These are phyloP conservation scores for Butyriboletus loyo DNA, from an alignment of 768 basidiomycete species.

Conservation along the genomic window DNA sequence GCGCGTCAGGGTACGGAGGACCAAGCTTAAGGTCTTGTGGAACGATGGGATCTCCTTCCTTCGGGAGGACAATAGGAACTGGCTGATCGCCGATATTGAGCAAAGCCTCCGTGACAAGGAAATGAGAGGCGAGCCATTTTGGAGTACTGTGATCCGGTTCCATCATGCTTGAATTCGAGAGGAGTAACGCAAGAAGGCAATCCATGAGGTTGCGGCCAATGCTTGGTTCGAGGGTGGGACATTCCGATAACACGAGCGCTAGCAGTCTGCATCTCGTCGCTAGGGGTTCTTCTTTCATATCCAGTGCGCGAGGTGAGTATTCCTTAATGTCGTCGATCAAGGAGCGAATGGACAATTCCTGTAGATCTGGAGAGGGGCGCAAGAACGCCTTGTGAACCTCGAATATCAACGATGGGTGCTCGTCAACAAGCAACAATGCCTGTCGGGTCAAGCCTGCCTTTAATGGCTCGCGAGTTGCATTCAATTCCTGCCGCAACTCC, in stretches of 20 bases:
- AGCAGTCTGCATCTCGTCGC: conserved; percentile 83
- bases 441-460: conserved; percentile 62
- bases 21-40: conserved; percentile 54
- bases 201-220: conserved; percentile 65
- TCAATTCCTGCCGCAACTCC: conserved; percentile 64
- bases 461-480: conserved; percentile 62
- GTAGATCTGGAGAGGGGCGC: conserved; percentile 54
- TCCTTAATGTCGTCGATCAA: conserved; percentile 76
- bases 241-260: conserved; percentile 78
- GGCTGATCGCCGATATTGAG: conserved; percentile 76
- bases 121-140: conserved; percentile 83
- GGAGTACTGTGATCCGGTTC: conserved; percentile 60
- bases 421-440: conserved; percentile 78
- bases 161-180: conserved; percentile 50
- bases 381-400: conserved; percentile 84
- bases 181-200: conserved; percentile 60
- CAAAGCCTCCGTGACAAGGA: conserved; percentile 83
- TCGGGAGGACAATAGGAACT: conserved; percentile 58
- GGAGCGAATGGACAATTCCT: conserved; percentile 62
- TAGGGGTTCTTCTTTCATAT: conserved; percentile 71
- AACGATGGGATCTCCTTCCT: conserved; percentile 63
- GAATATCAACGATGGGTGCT: conserved; percentile 84
- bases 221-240: conserved; percentile 54
- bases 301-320: conserved; percentile 62
- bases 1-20: conserved; percentile 59